Evolutionary conservation across 2,329 filamentous ascomycete species (phyloP).

Genomic region (Venturia oleaginea): DNA sequence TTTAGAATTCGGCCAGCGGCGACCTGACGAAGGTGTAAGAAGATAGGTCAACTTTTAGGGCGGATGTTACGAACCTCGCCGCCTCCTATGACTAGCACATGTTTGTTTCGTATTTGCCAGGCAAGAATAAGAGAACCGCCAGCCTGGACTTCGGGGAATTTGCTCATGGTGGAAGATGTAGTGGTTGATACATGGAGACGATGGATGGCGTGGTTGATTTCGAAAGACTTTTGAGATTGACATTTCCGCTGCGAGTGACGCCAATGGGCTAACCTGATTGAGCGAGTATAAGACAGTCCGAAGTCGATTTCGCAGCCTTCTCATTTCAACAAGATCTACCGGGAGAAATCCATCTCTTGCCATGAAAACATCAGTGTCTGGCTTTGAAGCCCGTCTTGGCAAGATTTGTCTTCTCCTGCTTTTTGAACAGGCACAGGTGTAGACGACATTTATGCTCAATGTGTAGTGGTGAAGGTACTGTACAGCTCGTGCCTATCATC

Average conservation of each 20-base stretch:
- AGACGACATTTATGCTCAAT: too few species aligned
- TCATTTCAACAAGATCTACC: background rate
- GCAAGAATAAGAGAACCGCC: constrained; percentile 90
- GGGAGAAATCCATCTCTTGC: background rate
- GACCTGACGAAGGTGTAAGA: constrained; percentile 51
- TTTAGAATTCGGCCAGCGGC: constrained; percentile 90
- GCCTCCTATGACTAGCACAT: constrained; percentile 85
- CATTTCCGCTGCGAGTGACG: constrained; percentile 4
- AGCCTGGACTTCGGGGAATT: constrained; percentile 74
- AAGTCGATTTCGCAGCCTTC: too few species aligned
- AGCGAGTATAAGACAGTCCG: background rate
- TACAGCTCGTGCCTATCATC: too few species aligned
- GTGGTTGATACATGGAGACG: background rate
- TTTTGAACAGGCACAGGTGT: too few species aligned
- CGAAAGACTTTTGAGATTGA: background rate
- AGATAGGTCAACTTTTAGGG: background rate
- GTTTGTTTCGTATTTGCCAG: constrained; percentile 88
- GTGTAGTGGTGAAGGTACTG: too few species aligned
- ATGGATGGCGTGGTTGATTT: background rate
- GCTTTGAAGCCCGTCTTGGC: too few species aligned
- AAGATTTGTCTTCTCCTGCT: too few species aligned
- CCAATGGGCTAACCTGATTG: background rate
- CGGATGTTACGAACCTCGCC: constrained; percentile 59
- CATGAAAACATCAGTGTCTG: too few species aligned
- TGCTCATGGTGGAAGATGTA: constrained; percentile 9